Conservation (phyloP, 2,329 filamentous ascomycete species). For the Botryotinia globosa region DNA sequence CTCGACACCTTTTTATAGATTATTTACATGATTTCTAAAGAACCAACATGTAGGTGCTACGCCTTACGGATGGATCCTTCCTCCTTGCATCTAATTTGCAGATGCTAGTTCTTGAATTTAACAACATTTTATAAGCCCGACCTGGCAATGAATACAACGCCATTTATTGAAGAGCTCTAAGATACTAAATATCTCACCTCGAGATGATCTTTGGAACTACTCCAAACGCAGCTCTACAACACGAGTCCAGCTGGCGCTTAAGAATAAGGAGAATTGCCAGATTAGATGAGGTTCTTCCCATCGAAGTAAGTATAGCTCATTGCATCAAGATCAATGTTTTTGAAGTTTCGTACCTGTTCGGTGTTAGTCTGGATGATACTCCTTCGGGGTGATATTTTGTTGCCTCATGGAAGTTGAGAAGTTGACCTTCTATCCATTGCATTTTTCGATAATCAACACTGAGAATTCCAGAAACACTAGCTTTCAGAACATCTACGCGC, state of each 20-base stretch:
- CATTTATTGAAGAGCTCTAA: neutral
- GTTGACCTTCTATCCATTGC: no score
- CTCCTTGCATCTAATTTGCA: neutral
- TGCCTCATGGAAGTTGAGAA: neutral
- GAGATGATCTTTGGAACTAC: neutral
- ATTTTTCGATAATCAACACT: no score
- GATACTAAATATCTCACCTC: neutral
- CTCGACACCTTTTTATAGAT: neutral
- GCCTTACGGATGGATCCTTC: neutral
- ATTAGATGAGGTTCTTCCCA: conserved; percentile 24
- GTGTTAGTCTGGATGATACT: neutral
- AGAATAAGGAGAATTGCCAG: neutral
- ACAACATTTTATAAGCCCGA: neutral
- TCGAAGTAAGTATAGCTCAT: conserved; percentile 29
- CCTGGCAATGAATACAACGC: neutral
- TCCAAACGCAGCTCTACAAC: neutral
- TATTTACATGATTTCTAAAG: neutral
- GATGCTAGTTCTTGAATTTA: neutral
- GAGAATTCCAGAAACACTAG: neutral
- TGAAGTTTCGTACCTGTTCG: conserved; percentile 28
- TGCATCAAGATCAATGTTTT: conserved; percentile 27
- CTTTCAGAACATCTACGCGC: neutral
- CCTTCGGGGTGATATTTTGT: neutral
- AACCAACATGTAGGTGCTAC: neutral
- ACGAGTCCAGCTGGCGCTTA: neutral